Base-by-base conservation (phyloP, 345 rosid species). In the Brassica cretica region DNA sequence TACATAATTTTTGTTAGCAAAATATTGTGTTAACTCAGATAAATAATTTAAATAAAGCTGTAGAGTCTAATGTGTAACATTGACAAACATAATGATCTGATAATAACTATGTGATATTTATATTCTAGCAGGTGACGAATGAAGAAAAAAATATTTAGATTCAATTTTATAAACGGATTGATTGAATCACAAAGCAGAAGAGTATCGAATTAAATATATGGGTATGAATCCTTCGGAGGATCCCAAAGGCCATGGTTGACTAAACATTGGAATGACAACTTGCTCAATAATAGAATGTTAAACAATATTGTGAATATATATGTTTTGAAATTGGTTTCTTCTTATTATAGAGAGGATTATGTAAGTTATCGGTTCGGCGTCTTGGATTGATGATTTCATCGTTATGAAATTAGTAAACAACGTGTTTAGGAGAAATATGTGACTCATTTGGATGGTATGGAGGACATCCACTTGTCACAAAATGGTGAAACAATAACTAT, bases 241-340 rank as follows among this genome's bases (percentile, higher is more conserved):
- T 80, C 83, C 83, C 79, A 80, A 80, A 75, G 83, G 83, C 76
- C 83, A 80, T 2, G 76, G 83, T 80, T 80, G 83, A 80, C 83
- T 37, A 75, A 70, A 75, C 68, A 80, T 51, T 21, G 68, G 79
- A 80, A 75, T 75, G 83, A 70, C 83, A 80, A 80, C 76, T 80
- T 80, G 80, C 65, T 71, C 83, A 80, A 75, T 80, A 70, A 80
- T 80, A 75, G 76, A 70, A 68, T 73, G 67, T 63, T 61, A 25
- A 61, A 24, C 64, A 53, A 32, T 68, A 73, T 78, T 67, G 59
- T 73, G 61, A 2, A 8, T 11, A 60, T 30, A 72, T 72, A 25
- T 77, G 53, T 24, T 12, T 1, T 25, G 49, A 66, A 72, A 68
- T 51, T 59, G 63, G 68, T 18, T 67, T 35, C 51, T 69, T 73